A percentile compares a stretch with the other conserved stretches of the same genome.
phyloP scores from a whole-genome alignment of 2,329 filamentous ascomycete species.

The Neophaeococcomyces aloes region DNA sequence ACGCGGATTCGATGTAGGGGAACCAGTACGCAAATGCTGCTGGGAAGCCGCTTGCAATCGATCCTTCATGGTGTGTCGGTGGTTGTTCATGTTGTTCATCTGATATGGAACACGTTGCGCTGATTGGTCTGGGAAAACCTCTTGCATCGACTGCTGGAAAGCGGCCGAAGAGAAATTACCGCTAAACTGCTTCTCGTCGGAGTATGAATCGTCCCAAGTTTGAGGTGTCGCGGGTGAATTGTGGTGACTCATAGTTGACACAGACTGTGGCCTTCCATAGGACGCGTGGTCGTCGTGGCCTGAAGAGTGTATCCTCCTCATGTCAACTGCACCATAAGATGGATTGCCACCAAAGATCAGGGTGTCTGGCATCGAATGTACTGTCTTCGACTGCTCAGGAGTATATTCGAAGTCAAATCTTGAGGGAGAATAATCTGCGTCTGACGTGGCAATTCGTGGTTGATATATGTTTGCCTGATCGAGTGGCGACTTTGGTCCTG shows the following conservation, averaged over 20 bases:
- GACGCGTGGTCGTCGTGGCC: constrained; percentile 39
- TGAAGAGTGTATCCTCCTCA: constrained; percentile 48
- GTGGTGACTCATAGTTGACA: constrained; percentile 47
- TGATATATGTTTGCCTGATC: constrained; percentile 27
- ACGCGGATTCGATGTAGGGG: constrained; percentile 45
- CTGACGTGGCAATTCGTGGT: constrained; percentile 37
- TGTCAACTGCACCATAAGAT: constrained; percentile 26
- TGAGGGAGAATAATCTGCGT: constrained; percentile 34
- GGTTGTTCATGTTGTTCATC: constrained; percentile 38
- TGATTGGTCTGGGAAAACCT: constrained; percentile 57
- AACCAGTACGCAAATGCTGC: constrained; percentile 54
- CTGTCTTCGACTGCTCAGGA: constrained; percentile 31
- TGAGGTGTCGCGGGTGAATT: constrained; percentile 54
- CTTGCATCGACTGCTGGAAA: constrained; percentile 26
- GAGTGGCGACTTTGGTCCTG: constrained; percentile 33
- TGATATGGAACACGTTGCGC: constrained; percentile 28
- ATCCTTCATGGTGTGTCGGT: constrained; percentile 58
- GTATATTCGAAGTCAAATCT: constrained; percentile 28
- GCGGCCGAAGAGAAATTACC: constrained; percentile 44
- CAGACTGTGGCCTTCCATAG: constrained; percentile 46
- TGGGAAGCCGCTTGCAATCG: constrained; percentile 69
- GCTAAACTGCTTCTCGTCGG: neutral
- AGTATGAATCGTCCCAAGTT: constrained; percentile 23
- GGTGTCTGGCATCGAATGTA: constrained; percentile 43
- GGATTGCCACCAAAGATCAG: constrained; percentile 22